Evolutionary conservation across 2,329 filamentous ascomycete genomes (phyloP).

Genomic region (Fusarium musae): DNA sequence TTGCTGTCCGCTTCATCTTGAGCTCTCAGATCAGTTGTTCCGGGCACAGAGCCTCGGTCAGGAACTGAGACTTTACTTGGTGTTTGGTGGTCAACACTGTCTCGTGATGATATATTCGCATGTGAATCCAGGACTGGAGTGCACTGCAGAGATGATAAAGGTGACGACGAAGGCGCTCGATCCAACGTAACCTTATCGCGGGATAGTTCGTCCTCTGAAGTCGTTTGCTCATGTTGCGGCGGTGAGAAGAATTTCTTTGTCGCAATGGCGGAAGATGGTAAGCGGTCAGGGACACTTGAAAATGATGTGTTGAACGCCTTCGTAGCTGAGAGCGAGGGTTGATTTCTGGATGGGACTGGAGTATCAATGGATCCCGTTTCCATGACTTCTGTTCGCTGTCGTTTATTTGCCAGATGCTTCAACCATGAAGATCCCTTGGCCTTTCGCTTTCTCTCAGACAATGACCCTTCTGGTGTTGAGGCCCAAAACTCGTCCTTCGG

Average conservation of each 20-base stretch:
- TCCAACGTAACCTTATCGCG: conserved; percentile 12
- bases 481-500: conserved; percentile 39
- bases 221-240: neutral
- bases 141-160: conserved; percentile 41
- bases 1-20: neutral
- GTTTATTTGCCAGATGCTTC: conserved; percentile 47
- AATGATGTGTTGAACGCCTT: conserved; percentile 30
- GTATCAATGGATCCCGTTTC: conserved; percentile 38
- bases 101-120: conserved; percentile 13
- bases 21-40: no score
- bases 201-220: conserved; percentile 31
- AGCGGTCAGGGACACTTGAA: conserved; percentile 28
- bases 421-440: conserved; percentile 48
- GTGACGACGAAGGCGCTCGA: conserved; percentile 42
- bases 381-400: conserved; percentile 36
- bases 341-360: conserved; percentile 24
- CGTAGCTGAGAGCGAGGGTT: neutral
- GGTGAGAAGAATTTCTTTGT: neutral
- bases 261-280: conserved; percentile 25
- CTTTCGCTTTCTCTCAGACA: conserved; percentile 41
- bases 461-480: conserved; percentile 24
- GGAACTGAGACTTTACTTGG: neutral
- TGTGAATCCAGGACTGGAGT: conserved; percentile 5
- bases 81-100: conserved; percentile 7
- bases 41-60: neutral